Evolutionary conservation across 1,284 basidiomycete species (phyloP).

Genomic region (Coniferiporia weirii): DNA sequence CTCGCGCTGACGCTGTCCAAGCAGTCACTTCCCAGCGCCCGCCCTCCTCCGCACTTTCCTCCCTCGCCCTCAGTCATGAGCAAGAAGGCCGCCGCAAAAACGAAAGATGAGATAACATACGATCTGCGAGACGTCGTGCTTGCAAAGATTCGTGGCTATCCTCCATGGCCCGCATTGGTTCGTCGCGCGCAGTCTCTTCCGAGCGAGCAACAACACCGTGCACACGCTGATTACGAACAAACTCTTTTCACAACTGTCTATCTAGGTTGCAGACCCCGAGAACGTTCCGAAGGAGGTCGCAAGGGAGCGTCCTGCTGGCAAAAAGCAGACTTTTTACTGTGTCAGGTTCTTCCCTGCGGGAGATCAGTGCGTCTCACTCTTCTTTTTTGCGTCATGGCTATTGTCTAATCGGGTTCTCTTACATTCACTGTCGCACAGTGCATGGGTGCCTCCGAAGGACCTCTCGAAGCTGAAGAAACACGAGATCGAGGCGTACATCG

Average conservation of each 20-base stretch:
- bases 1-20: not conserved
- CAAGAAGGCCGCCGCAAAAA: slow-evolving; percentile 38
- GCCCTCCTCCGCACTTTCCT: slow-evolving; percentile 4
- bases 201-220: not conserved
- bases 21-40: not conserved
- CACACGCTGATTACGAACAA: slow-evolving; percentile 6
- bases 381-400: not conserved
- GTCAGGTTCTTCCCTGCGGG: slow-evolving; percentile 87
- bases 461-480: slow-evolving; percentile 73
- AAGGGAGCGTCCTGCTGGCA: slow-evolving; percentile 64
- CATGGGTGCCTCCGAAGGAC: slow-evolving; percentile 83
- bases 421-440: slow-evolving; percentile 40
- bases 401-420: slow-evolving; percentile 14
- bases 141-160: slow-evolving; percentile 90
- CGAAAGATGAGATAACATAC: slow-evolving; percentile 40
- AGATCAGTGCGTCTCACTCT: slow-evolving; percentile 70
- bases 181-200: slow-evolving; percentile 28
- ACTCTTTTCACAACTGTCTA: slow-evolving; percentile 9
- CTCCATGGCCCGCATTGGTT: slow-evolving; percentile 89
- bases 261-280: slow-evolving; percentile 72
- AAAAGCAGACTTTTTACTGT: slow-evolving; percentile 62
- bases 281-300: slow-evolving; percentile 53
- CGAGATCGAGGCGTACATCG: slow-evolving; percentile 83
- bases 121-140: slow-evolving; percentile 78
- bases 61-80: slow-evolving; percentile 54